A percentile compares a stretch with the other conserved stretches of the same genome.
Evolutionary conservation across 495 filamentous ascomycete genomes (phyloP).

Genomic region (Durotheca rogersii): DNA sequence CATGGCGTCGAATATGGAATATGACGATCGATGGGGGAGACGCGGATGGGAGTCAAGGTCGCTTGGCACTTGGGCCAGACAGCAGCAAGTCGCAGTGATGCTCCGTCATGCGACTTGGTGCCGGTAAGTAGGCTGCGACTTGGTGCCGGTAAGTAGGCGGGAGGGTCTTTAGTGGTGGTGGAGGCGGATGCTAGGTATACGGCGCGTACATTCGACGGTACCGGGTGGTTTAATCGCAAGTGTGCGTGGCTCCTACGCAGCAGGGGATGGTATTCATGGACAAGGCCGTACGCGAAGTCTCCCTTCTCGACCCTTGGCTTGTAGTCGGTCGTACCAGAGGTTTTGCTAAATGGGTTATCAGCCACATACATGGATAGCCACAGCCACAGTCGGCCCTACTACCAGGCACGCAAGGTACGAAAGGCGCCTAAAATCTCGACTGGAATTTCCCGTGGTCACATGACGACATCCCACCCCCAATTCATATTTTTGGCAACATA

Average conservation of each 20-base stretch:
- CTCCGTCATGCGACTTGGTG: conserved; percentile 28
- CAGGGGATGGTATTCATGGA: too few species aligned
- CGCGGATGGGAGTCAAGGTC: conserved; percentile 19
- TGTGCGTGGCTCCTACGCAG: too few species aligned
- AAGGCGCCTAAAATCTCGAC: neutral
- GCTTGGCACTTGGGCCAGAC: conserved; percentile 33
- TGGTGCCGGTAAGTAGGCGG: conserved; percentile 5
- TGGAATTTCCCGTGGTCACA: conserved; percentile 10
- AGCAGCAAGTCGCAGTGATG: conserved; percentile 3
- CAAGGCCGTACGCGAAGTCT: too few species aligned
- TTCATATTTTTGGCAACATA: conserved; percentile 23
- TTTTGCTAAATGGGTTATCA: too few species aligned
- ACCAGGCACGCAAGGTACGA: too few species aligned
- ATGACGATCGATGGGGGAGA: conserved; percentile 19
- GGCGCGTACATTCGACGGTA: too few species aligned
- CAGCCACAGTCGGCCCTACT: conserved; percentile 27
- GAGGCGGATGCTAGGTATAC: too few species aligned
- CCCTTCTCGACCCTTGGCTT: too few species aligned
- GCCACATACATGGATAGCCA: conserved; percentile 1
- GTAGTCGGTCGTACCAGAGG: too few species aligned
- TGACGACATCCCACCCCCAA: conserved; percentile 22
- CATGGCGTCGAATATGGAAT: conserved; percentile 58
- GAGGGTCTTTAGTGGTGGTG: too few species aligned
- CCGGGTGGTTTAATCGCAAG: too few species aligned
- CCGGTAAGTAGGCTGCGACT: neutral